Evolutionary conservation across 805 yeast genomes (phyloP).

Genomic region (Saturnispora zaruensis): DNA sequence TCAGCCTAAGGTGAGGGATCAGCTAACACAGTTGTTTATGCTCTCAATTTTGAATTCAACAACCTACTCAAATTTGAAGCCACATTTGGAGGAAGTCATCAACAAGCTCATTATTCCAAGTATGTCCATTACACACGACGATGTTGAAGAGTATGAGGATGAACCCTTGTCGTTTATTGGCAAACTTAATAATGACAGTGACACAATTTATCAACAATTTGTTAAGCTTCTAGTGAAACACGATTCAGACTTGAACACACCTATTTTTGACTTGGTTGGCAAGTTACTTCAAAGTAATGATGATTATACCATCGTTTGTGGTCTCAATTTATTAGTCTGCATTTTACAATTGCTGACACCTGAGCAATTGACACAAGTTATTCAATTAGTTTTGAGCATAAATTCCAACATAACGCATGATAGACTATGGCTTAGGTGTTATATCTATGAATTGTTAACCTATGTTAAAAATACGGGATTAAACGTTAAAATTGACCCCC

Average conservation of each 20-base stretch:
- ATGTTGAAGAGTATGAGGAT: constrained; percentile 66
- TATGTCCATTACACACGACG: constrained; percentile 58
- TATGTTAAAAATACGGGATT: constrained; percentile 4
- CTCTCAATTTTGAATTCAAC: neutral
- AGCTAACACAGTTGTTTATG: constrained; percentile 5
- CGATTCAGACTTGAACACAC: constrained; percentile 5
- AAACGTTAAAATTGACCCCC: neutral
- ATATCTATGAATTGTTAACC: constrained; percentile 11
- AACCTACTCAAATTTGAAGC: constrained; percentile 36
- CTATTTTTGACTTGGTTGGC: constrained; percentile 7
- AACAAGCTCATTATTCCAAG: constrained; percentile 69
- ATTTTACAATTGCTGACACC: neutral
- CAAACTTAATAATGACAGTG: constrained; percentile 23
- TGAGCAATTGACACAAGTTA: neutral
- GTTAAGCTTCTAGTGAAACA: constrained; percentile 5
- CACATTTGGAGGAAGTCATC: constrained; percentile 56
- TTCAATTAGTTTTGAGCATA: neutral
- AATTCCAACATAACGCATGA: neutral
- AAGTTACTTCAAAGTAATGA: constrained; percentile 4
- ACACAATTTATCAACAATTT: constrained; percentile 9
- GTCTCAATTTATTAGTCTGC: constrained; percentile 8
- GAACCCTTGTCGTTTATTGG: constrained; percentile 89
- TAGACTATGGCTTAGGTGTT: constrained; percentile 12
- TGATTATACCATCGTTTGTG: constrained; percentile 6
- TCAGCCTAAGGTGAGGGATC: constrained; percentile 1